Base-by-base conservation (phyloP, 2,329 filamentous ascomycete species). In the Cucurbitaria berberidis region DNA sequence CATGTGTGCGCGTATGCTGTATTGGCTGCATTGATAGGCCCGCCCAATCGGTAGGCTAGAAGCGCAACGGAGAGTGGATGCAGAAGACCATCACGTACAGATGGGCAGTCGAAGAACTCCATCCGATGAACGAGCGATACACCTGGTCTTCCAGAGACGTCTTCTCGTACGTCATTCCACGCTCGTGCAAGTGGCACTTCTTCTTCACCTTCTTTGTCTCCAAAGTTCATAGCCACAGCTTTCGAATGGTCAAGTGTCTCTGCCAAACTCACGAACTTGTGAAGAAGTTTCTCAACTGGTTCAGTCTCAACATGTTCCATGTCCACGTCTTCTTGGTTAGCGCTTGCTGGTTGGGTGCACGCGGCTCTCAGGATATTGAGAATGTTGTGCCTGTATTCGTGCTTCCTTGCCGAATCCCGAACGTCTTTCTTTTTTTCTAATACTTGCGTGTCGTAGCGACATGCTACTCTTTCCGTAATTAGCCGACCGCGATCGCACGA, bases 21-120 rank as follows among this genome's bases (percentile, higher is more conserved):
- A 26, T 51, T 48, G 18, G 55, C 48, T 29, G 53, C 58, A 26
- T 55, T 59, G 39, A 63, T 35, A 1, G 58, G 54, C 16, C 58
- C 58, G 15, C 58, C 60, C 21, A 57, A 32, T 10, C 41, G 46
- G 43, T 48, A 63, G 2, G 58, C 53, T 11, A 61, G 19, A 11
- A 61, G 45, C 13, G 53, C 55, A 11, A 59, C 38, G 18, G 35
- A 41, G 1, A 62, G 41, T 8, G 58, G 58, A 29, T 61, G 58
- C 7, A 57, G 13, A 2, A 55, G 4, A 16, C 35, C 19, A 8
- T 22, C 18, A 2, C 21, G 36, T 6, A 39, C 19, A 10, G 19
- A 22, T 15, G 36, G 19, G 16, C 13, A 22, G 19, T 39, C 19
- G 3, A 39, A 22, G 19, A 39, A 11, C 19, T 24, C 36, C 21